Evolutionary conservation across 192 early-diverging fungal genomes (phyloP), one percentile per base, ranked within the genome.

Genomic region (Chytriomyces sp.): DNA sequence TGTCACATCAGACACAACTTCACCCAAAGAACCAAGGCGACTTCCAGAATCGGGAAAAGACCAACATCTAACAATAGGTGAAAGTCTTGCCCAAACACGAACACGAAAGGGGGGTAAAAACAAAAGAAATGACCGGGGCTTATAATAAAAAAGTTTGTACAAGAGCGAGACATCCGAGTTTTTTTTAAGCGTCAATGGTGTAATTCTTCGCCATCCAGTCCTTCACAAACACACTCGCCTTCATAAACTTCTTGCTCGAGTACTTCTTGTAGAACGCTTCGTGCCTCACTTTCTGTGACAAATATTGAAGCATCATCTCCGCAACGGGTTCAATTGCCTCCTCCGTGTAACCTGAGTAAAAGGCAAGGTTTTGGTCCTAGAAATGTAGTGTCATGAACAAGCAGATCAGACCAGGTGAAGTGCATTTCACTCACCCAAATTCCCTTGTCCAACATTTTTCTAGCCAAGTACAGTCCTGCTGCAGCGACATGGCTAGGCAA

Each of bases 241-340:
- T 93, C 83, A 94, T 81, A 65, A 90, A 94, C 70, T 89, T 89
- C 59, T 86, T 86, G 71, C 85, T 80, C 25, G 91, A 64, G 81
- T 96, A 99, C 81, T 99, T 99, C 39, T 85, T 88, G 79, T 81
- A 94, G 63, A 99, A 83, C 28, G 87, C 87, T 33, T 91, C 89
- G 65, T 88, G 72, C 64, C 80, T 80, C 5, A 34, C 38, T 5
- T 85, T 82, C 37, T 77, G 71, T 34, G 76, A 67, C 17, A 98
- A 40, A 63, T 89, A 93, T 64, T 91, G 79, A 10, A 93, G 40
- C 88, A 96, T 91, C 40, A 93, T 64, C 10, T 88, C 75, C 5
- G 89, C 86, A 36, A 80, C 84, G 0, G 85, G 84, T 57, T 84
- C 52, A 36, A 98, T 64, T 59, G 93, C 87, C 3, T 77, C 76